Evolutionary conservation across 2,329 filamentous ascomycete species (phyloP).

Genomic region (Colletotrichum abscissum): DNA sequence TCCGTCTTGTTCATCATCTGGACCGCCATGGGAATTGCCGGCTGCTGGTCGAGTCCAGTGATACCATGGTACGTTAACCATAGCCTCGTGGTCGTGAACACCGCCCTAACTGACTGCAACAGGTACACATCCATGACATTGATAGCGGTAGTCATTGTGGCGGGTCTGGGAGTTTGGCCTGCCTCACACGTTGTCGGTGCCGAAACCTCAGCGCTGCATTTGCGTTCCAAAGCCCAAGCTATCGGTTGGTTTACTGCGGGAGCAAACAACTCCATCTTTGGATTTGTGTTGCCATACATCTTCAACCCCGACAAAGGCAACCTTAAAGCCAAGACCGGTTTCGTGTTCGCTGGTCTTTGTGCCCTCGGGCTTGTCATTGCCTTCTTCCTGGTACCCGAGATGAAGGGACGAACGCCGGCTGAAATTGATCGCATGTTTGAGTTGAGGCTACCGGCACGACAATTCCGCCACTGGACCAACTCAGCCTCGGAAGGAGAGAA

Average conservation of each 20-base stretch:
- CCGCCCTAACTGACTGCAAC: background rate
- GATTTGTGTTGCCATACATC: conserved; percentile 61
- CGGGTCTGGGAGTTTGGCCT: conserved; percentile 56
- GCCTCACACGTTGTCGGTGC: conserved; percentile 53
- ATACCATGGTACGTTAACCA: conserved; percentile 49
- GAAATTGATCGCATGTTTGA: conserved; percentile 59
- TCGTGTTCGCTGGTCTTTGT: conserved; percentile 52
- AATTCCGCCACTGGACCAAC: conserved; percentile 40
- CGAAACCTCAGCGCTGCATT: conserved; percentile 55
- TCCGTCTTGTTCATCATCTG: conserved; percentile 49
- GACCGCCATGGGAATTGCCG: conserved; percentile 58
- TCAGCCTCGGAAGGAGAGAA: background rate
- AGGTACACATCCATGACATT: conserved; percentile 47
- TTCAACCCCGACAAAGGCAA: conserved; percentile 55
- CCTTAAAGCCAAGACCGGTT: conserved; percentile 54
- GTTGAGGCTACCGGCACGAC: conserved; percentile 40
- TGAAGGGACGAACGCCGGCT: conserved; percentile 57
- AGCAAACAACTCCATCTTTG: conserved; percentile 53
- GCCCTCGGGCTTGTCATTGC: conserved; percentile 48
- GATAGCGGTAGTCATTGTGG: conserved; percentile 56
- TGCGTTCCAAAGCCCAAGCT: conserved; percentile 56
- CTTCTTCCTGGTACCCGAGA: conserved; percentile 63
- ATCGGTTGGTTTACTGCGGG: conserved; percentile 55
- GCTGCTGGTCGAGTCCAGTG: conserved; percentile 51
- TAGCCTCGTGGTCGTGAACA: background rate